phyloP scores from a whole-genome alignment of 2,329 filamentous ascomycete genomes.

The Neopestalotiopsis sp. region DNA sequence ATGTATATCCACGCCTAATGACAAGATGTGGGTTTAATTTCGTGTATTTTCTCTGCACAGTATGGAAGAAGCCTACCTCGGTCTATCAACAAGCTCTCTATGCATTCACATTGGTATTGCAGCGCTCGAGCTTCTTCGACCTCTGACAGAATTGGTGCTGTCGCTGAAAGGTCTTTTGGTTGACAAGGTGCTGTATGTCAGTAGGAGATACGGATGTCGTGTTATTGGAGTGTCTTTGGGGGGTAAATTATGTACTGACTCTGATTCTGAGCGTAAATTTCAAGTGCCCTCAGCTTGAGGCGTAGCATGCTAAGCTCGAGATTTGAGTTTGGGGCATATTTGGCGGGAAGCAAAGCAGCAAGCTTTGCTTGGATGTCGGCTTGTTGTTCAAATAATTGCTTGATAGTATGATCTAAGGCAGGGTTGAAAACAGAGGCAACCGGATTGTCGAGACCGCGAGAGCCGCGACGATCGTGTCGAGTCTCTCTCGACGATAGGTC shows the following conservation, averaged over 20 bases:
- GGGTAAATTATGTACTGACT: conserved; percentile 45
- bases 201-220: background rate
- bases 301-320: conserved; percentile 61
- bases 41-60: conserved; percentile 6
- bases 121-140: conserved; percentile 60
- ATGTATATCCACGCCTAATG: conserved; percentile 48
- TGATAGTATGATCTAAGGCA: conserved; percentile 49
- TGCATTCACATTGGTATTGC: conserved; percentile 65
- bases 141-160: conserved; percentile 55
- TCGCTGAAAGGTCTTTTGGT: conserved; percentile 43
- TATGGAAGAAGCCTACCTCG: conserved; percentile 44
- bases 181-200: conserved; percentile 25
- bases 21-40: conserved; percentile 13
- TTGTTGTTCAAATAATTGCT: conserved; percentile 56
- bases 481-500: conserved; percentile 32
- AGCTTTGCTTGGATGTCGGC: conserved; percentile 59
- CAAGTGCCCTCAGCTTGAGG: conserved; percentile 58
- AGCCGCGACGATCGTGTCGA: conserved; percentile 40
- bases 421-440: conserved; percentile 41
- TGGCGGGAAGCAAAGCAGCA: conserved; percentile 52
- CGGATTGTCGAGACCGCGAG: conserved; percentile 31
- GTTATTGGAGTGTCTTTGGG: conserved; percentile 18
- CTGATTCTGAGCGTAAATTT: conserved; percentile 53
- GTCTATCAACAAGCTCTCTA: conserved; percentile 57
- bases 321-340: conserved; percentile 53